These are phyloP conservation scores for Diversispora epigaea DNA, from an alignment of 192 early-diverging fungal genomes.

Conservation along the genomic window DNA sequence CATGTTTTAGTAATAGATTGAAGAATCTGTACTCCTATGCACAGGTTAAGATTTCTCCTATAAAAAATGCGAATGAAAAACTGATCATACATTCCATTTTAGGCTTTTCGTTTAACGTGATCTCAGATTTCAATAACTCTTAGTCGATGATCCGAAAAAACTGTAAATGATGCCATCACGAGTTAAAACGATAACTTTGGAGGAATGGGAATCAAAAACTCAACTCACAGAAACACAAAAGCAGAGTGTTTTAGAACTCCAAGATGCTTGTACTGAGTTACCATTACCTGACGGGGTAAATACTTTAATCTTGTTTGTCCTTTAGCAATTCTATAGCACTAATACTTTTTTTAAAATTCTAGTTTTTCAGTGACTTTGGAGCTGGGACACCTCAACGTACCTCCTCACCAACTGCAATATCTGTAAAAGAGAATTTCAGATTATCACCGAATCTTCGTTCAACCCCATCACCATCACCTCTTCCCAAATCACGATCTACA, in stretches of 20 bases:
- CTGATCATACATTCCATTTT: too few species aligned
- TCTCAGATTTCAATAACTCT: too few species aligned
- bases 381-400: conserved; percentile 14
- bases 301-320: neutral
- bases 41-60: too few species aligned
- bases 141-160: too few species aligned
- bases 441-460: conserved; percentile 30
- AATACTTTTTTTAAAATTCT: neutral
- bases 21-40: too few species aligned
- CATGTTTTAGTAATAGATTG: too few species aligned
- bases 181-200: conserved; percentile 41
- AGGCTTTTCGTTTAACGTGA: too few species aligned
- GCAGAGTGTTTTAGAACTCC: conserved; percentile 54
- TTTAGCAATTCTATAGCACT: neutral
- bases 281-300: conserved; percentile 56
- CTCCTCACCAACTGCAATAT: conserved; percentile 7
- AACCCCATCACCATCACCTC: conserved; percentile 28
- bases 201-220: conserved; percentile 61
- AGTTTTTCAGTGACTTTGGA: conserved; percentile 29
- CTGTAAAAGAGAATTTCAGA: conserved; percentile 22
- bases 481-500: conserved; percentile 37
- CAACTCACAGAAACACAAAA: conserved; percentile 50
- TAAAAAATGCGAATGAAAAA: too few species aligned
- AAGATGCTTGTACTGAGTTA: conserved; percentile 59
- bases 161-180: neutral